phyloP scores from a whole-genome alignment of 139 green algal species.

The Chlorella vulgaris region DNA sequence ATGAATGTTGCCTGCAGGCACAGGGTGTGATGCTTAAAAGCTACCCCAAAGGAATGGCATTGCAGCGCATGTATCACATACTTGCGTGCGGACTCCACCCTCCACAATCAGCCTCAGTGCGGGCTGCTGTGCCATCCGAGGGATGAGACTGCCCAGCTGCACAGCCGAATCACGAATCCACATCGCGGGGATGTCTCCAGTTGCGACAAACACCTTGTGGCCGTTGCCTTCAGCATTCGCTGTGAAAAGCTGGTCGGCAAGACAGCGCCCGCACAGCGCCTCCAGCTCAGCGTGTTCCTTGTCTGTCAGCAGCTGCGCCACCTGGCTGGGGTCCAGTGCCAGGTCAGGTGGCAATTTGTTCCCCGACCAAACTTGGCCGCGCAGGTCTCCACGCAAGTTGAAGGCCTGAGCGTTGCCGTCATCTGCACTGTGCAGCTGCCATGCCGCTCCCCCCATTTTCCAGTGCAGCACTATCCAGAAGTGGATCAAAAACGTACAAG shows the following conservation, averaged over 20 bases:
- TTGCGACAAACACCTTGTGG: constrained; percentile 32
- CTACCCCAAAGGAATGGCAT: no score
- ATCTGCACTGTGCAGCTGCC: no score
- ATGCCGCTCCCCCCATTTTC: no score
- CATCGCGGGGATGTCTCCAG: constrained; percentile 65
- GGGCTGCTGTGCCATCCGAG: constrained; percentile 44
- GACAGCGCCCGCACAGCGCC: constrained; percentile 23
- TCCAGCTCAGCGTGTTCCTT: constrained; percentile 1
- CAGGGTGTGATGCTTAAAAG: no score
- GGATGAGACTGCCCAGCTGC: constrained; percentile 61
- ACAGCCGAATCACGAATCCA: constrained; percentile 61
- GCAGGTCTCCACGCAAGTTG: no score
- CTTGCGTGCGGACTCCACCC: constrained; percentile 44
- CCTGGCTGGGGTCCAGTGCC: neutral
- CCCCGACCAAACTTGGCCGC: no score
- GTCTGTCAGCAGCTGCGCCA: neutral
- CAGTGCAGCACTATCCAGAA: no score
- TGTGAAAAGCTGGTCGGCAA: constrained; percentile 7
- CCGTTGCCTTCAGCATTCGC: neutral
- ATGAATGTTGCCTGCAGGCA: constrained; percentile 68
- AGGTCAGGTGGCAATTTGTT: no score
- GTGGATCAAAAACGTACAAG: no score
- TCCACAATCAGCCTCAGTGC: constrained; percentile 50
- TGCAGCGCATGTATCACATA: no score
- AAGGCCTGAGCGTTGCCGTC: no score